A percentile compares a stretch with the other conserved stretches of the same genome.
Evolutionary conservation across 78 protist species (phyloP).

Genomic region (Trichosphaerium sp.): DNA sequence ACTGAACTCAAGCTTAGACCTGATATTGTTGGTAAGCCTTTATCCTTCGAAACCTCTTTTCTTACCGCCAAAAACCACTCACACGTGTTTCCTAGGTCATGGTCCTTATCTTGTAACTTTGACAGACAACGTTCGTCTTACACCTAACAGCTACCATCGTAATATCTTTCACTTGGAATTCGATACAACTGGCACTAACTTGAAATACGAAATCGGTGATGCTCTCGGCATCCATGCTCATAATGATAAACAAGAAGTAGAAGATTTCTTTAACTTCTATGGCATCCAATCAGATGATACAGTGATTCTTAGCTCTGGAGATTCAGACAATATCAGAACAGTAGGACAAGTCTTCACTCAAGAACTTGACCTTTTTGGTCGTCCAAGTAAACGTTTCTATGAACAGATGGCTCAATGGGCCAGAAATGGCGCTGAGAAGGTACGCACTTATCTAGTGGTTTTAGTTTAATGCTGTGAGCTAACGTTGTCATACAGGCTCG

Average conservation of each 20-base stretch:
- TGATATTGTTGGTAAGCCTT: too few relatives aligned
- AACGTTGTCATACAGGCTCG: too few relatives aligned
- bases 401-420: constrained; percentile 9
- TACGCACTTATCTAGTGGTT: too few relatives aligned
- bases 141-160: constrained; percentile 38
- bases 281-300: constrained; percentile 8
- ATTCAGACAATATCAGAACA: not conserved
- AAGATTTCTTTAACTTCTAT: constrained; percentile 20
- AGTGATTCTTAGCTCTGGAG: not conserved
- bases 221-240: constrained; percentile 55
- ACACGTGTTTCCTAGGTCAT: too few relatives aligned
- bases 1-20: too few relatives aligned
- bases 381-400: constrained; percentile 24
- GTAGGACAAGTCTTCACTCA: constrained; percentile 4
- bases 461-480: too few relatives aligned
- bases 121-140: constrained; percentile 21
- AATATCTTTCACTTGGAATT: constrained; percentile 46
- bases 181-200: constrained; percentile 16
- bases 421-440: constrained; percentile 6
- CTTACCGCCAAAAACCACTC: too few relatives aligned
- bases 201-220: constrained; percentile 53
- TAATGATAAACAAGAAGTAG: constrained; percentile 22
- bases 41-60: too few relatives aligned
- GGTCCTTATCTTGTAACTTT: not conserved
- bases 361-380: constrained; percentile 30